Evolutionary conservation across 768 basidiomycete species (phyloP), one percentile per base, ranked within the genome.

Genomic region (Tricholomella constricta): DNA sequence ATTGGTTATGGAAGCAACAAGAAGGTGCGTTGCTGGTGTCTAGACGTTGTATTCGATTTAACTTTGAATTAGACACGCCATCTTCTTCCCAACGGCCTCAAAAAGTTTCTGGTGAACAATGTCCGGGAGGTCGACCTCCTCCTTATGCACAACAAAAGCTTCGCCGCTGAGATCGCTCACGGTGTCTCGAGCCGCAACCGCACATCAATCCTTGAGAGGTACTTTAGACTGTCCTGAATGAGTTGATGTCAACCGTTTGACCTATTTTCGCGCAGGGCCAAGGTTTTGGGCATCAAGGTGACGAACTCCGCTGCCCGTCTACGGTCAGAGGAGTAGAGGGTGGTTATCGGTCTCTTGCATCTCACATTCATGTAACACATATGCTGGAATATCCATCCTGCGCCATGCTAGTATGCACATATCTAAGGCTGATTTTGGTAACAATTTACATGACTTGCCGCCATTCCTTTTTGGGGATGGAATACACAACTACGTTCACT

Each of bases 61-160:
- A 42, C 32, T 46, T 49, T 55, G 7, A 45, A 27, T 34, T 38
- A 89, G 88, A 98, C 96, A 63, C 89, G 93, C 58, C 95, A 98
- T 72, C 79, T 97, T 49, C 89, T 98, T 65, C 97, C 97, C 57
- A 94, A 87, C 69, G 97, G 97, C 57, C 83, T 91, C 71, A 96
- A 97, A 80, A 94, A 95, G 74, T 88, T 98, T 78, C 77, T 96
- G 57, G 91, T 99, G 65, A 88, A 82, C 82, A 98, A 98, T 75
- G 82, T 89, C 48, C 84, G 88, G 71, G 95, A 98, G 71, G 75
- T 99, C 56, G 94, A 98, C 65, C 84, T 98, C 63, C 87, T 98
- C 58, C 81, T 98, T 47, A 95, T 98, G 94, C 95, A 98, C 84
- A 95, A 93, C 85, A 92, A 92, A 80, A 88, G 78, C 65, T 98